These are phyloP conservation scores for Colletotrichum camelliae DNA, from an alignment of 2,329 filamentous ascomycete genomes.

Conservation along the genomic window DNA sequence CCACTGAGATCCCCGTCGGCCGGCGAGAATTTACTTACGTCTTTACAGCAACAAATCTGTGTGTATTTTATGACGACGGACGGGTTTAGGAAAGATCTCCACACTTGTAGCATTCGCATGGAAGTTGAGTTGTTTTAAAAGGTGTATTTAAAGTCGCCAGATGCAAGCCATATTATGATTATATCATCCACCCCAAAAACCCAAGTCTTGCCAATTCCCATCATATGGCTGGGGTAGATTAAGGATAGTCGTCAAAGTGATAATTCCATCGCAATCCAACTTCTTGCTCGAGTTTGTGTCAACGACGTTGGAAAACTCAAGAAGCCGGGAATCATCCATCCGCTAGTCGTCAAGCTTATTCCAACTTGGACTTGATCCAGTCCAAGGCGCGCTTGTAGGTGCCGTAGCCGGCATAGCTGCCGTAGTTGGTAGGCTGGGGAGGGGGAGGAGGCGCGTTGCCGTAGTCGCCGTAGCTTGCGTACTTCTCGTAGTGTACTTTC, in stretches of 20 bases:
- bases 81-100: neutral
- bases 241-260: neutral
- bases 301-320: neutral
- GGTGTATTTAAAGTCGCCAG: neutral
- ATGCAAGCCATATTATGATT: neutral
- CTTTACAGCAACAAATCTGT: neutral
- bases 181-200: neutral
- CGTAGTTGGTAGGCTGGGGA: neutral
- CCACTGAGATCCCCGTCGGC: neutral
- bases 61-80: neutral
- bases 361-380: neutral
- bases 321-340: neutral
- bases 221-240: neutral
- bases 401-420: conserved; percentile 17
- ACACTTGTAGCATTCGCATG: neutral
- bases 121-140: neutral
- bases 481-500: conserved; percentile 13
- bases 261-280: neutral
- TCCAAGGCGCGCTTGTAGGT: conserved; percentile 12
- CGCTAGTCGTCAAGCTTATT: neutral
- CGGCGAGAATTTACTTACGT: neutral
- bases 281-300: neutral
- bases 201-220: neutral
- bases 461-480: conserved; percentile 8
- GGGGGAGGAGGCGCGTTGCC: neutral